Conservation (phyloP, 495 filamentous ascomycete species). For the Staphylotrichum longicolle region DNA sequence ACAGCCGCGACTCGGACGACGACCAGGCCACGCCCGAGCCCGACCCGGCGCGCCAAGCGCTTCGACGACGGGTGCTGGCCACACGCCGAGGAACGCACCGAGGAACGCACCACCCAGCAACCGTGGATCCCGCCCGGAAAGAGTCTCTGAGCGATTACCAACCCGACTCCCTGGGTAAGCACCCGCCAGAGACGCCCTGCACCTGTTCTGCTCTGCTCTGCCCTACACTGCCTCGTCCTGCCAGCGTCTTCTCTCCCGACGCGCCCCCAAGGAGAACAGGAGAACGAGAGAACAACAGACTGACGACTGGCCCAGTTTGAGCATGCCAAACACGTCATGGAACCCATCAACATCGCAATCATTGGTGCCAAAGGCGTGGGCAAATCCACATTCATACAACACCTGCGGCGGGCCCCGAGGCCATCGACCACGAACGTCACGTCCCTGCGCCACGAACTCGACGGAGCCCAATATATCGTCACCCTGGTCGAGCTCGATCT, state of each 20-base stretch:
- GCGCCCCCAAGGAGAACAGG: not conserved
- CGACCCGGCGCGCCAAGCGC: conserved; percentile 6
- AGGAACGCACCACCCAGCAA: not conserved
- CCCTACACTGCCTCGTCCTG: too few species aligned
- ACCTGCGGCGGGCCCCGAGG: conserved; percentile 66
- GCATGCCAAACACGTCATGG: conserved; percentile 42
- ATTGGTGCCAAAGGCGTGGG: conserved; percentile 78
- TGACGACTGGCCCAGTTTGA: conserved; percentile 32
- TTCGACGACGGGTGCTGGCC: conserved; percentile 20
- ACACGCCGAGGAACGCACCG: conserved; percentile 36
- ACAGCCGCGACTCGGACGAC: conserved; percentile 5
- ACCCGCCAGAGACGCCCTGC: too few species aligned
- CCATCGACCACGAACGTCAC: conserved; percentile 54
- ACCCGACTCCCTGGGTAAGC: conserved; percentile 40
- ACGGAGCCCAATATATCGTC: conserved; percentile 73
- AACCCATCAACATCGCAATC: conserved; percentile 79
- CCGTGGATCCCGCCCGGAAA: conserved; percentile 41
- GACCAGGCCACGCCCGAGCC: not conserved
- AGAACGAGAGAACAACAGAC: conserved; percentile 2
- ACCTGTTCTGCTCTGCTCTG: too few species aligned
- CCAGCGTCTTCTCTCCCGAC: not conserved
- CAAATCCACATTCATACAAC: conserved; percentile 87
- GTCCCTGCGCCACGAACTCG: conserved; percentile 70
- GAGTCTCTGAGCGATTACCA: conserved; percentile 38
- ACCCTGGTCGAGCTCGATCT: conserved; percentile 76